Evolutionary conservation across 2,329 filamentous ascomycete species (phyloP), one percentile per base, ranked within the genome.

Genomic region (Aureobasidium sp.): DNA sequence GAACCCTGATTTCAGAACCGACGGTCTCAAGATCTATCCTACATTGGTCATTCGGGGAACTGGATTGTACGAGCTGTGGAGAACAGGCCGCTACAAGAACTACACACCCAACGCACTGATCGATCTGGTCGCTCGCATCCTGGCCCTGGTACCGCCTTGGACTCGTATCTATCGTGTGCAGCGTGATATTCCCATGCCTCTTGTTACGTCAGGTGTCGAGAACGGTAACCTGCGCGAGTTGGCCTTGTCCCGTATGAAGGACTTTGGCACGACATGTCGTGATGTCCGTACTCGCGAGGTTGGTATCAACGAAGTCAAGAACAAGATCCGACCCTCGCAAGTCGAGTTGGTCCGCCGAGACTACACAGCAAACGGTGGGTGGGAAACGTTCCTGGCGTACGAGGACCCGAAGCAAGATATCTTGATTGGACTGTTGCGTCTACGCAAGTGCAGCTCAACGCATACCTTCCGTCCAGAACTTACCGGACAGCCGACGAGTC

Each of bases 401-500:
- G 94, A 99, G 72, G 94, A 99, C 67, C 93, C 94, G 0, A 96
- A 96, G 78, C 94, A 99, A 73, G 94, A 99, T 72, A 99, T 99
- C 61, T 79, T 99, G 3, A 95, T 99, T 61, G 95, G 89, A 1
- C 78, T 99, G 37, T 80, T 99, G 60, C 86, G 94, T 19, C 76
- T 99, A 64, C 84, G 94, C 65, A 95, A 95, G 77, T 99, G 95
- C 73, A 92, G 88, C 1, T 82, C 87, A 66, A 93, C 89, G 68
- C 91, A 96, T 74, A 97, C 94, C 0, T 99, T 93, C 78, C 85
- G 95, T 23, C 84, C 88, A 47, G 94, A 99, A 73, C 82, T 99
- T 40, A 85, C 81, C 0, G 86, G 84, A 1, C 93, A 97, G 75
- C 90, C 89, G 50, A 95, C 90, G 0, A 96, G 90, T 74, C 81